Conservation (phyloP, 2,329 filamentous ascomycete genomes). For the Fusarium compactum region DNA sequence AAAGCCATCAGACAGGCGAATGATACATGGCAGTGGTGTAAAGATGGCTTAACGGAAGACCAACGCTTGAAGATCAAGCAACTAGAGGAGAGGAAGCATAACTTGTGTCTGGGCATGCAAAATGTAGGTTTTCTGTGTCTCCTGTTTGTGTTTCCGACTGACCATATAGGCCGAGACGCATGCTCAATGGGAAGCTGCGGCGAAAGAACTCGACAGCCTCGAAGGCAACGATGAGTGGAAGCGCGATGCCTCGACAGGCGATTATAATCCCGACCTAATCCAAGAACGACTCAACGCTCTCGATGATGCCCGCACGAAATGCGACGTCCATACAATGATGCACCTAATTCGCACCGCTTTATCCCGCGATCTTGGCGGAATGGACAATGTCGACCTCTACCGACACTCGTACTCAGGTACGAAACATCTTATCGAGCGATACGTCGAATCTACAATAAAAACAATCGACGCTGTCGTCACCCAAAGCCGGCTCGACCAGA, state of each 20-base stretch:
- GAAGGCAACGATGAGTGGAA: slow-evolving; percentile 90
- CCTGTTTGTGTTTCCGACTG: background rate
- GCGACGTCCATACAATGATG: slow-evolving; percentile 82
- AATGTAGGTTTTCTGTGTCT: slow-evolving; percentile 62
- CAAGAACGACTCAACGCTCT: slow-evolving; percentile 77
- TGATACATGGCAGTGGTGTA: slow-evolving; percentile 59
- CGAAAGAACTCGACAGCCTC: slow-evolving; percentile 80
- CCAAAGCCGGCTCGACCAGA: slow-evolving; percentile 63
- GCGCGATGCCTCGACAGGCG: slow-evolving; percentile 66
- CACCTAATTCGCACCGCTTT: slow-evolving; percentile 84
- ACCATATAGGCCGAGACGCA: slow-evolving; percentile 71
- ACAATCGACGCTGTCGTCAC: slow-evolving; percentile 81
- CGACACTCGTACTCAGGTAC: slow-evolving; percentile 87
- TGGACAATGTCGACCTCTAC: slow-evolving; percentile 87
- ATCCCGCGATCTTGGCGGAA: slow-evolving; percentile 84
- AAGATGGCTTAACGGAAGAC: slow-evolving; percentile 65
- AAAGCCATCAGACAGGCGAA: slow-evolving; percentile 56
- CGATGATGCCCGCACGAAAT: slow-evolving; percentile 77
- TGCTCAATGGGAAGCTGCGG: slow-evolving; percentile 80
- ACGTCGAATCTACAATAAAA: slow-evolving; percentile 82
- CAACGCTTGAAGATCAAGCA: slow-evolving; percentile 61
- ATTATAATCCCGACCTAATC: slow-evolving; percentile 79
- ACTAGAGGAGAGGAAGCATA: slow-evolving; percentile 70
- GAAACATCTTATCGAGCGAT: slow-evolving; percentile 86
- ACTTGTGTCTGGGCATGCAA: slow-evolving; percentile 73